A percentile compares a stretch with the other conserved stretches of the same genome.
These are phyloP conservation scores for Rhazya stricta DNA, from an alignment of 257 asterid species.

Conservation along the genomic window DNA sequence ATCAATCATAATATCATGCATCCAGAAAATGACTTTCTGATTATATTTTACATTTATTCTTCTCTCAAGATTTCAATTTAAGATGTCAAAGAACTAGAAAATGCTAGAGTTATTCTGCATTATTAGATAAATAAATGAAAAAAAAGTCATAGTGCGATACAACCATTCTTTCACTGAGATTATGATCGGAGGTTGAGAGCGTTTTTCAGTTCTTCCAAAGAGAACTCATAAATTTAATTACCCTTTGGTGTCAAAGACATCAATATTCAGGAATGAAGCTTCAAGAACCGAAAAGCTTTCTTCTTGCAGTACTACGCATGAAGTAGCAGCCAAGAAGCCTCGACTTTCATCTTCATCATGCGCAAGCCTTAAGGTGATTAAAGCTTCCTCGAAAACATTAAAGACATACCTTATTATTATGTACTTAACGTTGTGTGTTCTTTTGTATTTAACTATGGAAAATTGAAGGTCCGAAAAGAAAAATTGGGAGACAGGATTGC, in stretches of 20 bases:
- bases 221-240: conserved; percentile 20
- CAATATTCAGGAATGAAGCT: conserved; percentile 17
- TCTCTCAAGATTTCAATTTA: too few species aligned
- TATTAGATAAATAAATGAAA: too few species aligned
- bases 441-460: not conserved
- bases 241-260: conserved; percentile 21
- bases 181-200: too few species aligned
- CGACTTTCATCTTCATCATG: conserved; percentile 23
- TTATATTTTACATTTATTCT: not conserved
- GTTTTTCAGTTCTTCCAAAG: too few species aligned
- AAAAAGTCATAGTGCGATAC: too few species aligned
- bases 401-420: too few species aligned
- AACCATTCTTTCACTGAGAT: too few species aligned
- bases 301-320: not conserved
- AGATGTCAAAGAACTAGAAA: too few species aligned
- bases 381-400: not conserved
- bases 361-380: conserved; percentile 24
- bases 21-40: not conserved
- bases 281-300: conserved; percentile 17
- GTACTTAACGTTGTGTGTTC: not conserved
- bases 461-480: conserved; percentile 27
- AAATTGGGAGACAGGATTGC: conserved; percentile 40
- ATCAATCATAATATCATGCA: not conserved
- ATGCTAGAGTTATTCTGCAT: too few species aligned
- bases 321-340: conserved; percentile 23